phyloP scores from a whole-genome alignment of 1,284 basidiomycete species.

The Marasmius tenuissimus region DNA sequence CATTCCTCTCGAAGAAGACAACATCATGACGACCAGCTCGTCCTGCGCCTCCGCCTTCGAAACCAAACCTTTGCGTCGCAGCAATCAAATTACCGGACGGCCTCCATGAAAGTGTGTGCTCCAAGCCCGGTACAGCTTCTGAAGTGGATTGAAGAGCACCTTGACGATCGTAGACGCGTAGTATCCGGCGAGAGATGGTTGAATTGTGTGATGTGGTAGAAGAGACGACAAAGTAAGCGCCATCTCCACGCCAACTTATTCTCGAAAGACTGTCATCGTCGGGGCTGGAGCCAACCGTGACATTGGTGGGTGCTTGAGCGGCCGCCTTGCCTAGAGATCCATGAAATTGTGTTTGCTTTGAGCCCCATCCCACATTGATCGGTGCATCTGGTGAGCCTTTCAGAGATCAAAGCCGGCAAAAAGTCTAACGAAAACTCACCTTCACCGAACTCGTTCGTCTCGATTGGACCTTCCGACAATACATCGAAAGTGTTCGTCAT shows the following conservation, averaged over 20 bases:
- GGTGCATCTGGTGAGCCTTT: slow-evolving; percentile 62
- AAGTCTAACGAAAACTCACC: slow-evolving; percentile 39
- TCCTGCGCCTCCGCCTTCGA: slow-evolving; percentile 68
- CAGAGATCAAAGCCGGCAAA: slow-evolving; percentile 11
- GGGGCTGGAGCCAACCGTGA: slow-evolving; percentile 50
- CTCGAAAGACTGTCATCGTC: slow-evolving; percentile 76
- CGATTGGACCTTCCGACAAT: slow-evolving; percentile 75
- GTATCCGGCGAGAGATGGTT: slow-evolving; percentile 42
- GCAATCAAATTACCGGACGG: slow-evolving; percentile 89
- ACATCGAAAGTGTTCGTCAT: slow-evolving; percentile 93
- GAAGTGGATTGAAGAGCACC: slow-evolving; percentile 83
- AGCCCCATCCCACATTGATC: slow-evolving; percentile 97
- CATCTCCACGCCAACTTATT: slow-evolving; percentile 94
- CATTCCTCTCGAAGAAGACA: slow-evolving; percentile 96
- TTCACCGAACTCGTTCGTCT: slow-evolving; percentile 83
- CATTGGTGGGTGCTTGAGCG: slow-evolving; percentile 55
- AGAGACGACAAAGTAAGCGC: slow-evolving; percentile 85
- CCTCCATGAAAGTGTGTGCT: slow-evolving; percentile 82
- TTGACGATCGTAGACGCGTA: slow-evolving; percentile 84
- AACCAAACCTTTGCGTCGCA: slow-evolving; percentile 80
- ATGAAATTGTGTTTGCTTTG: slow-evolving; percentile 96
- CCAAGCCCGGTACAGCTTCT: slow-evolving; percentile 82
- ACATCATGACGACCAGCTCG: slow-evolving; percentile 78
- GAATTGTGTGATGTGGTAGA: slow-evolving; percentile 46
- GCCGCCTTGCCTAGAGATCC: slow-evolving; percentile 92